Percentiles rank a stretch among this genome's conserved stretches.
phyloP scores from a whole-genome alignment of 2,329 filamentous ascomycete genomes.

The Cladosporium sp. region DNA sequence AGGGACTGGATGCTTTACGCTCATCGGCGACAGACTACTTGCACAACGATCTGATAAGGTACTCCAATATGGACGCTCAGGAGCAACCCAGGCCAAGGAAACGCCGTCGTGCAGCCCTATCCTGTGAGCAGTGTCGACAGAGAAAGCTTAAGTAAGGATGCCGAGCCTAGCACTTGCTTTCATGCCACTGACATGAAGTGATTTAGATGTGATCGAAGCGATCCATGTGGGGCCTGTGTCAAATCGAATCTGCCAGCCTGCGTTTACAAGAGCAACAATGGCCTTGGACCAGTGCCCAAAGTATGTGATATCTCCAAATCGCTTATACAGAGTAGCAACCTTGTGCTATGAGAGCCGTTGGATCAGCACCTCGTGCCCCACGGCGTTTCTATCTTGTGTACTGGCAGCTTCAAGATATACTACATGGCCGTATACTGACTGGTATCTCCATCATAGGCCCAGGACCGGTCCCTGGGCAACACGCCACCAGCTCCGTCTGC shows the following conservation, averaged over 20 bases:
- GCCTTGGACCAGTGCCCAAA: neutral
- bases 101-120: neutral
- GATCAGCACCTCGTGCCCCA: neutral
- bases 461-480: neutral
- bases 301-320: neutral
- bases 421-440: neutral
- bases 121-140: slow-evolving; percentile 6
- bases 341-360: neutral
- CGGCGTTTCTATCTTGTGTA: neutral
- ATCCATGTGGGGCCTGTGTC: slow-evolving; percentile 19
- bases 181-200: neutral
- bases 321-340: neutral
- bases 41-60: slow-evolving; percentile 17
- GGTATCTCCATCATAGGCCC: neutral
- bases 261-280: slow-evolving; percentile 13
- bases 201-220: slow-evolving; percentile 12
- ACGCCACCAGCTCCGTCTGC: neutral
- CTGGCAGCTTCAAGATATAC: neutral
- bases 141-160: slow-evolving; percentile 14
- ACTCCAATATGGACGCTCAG: slow-evolving; percentile 2
- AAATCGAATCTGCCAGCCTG: slow-evolving; percentile 11
- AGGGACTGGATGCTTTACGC: slow-evolving; percentile 2
- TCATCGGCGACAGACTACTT: neutral
- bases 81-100: slow-evolving; percentile 14
- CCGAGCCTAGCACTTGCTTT: neutral